phyloP scores from a whole-genome alignment of 495 filamentous ascomycete species.

The Xylaria scruposa region DNA sequence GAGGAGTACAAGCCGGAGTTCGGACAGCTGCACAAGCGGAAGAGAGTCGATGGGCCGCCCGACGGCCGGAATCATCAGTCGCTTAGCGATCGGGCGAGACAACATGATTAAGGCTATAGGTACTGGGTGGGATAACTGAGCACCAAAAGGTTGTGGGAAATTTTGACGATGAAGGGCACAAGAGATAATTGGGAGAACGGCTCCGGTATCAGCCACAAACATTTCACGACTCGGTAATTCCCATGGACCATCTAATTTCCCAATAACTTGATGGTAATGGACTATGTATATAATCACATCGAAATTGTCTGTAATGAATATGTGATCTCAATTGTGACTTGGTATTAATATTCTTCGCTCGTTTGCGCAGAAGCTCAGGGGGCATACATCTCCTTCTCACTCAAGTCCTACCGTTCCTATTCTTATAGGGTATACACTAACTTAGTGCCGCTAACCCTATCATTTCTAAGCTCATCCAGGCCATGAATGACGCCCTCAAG shows the following conservation, averaged over 20 bases:
- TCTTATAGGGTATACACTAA: constrained; percentile 46
- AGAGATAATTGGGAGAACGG: too few relatives aligned
- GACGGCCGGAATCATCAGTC: constrained; percentile 25
- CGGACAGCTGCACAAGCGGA: constrained; percentile 24
- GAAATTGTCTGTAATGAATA: neutral
- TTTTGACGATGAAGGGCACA: too few relatives aligned
- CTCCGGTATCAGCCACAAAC: neutral
- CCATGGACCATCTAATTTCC: neutral
- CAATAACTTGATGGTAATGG: neutral
- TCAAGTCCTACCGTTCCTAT: neutral
- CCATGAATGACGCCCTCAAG: constrained; percentile 47
- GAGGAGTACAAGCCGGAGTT: constrained; percentile 29
- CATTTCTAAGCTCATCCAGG: constrained; percentile 42
- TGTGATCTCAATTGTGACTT: neutral
- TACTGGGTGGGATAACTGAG: neutral
- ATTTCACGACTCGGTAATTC: neutral
- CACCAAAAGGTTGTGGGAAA: neutral
- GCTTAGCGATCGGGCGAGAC: constrained; percentile 21
- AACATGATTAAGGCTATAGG: neutral
- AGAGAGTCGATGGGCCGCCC: constrained; percentile 29
- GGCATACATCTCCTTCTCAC: neutral
- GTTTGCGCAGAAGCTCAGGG: neutral
- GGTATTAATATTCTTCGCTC: neutral
- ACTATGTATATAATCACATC: neutral
- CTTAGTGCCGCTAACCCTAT: constrained; percentile 45